Evolutionary conservation across 2,329 filamentous ascomycete species (phyloP), one percentile per base, ranked within the genome.

Genomic region (Claviceps maximensis): DNA sequence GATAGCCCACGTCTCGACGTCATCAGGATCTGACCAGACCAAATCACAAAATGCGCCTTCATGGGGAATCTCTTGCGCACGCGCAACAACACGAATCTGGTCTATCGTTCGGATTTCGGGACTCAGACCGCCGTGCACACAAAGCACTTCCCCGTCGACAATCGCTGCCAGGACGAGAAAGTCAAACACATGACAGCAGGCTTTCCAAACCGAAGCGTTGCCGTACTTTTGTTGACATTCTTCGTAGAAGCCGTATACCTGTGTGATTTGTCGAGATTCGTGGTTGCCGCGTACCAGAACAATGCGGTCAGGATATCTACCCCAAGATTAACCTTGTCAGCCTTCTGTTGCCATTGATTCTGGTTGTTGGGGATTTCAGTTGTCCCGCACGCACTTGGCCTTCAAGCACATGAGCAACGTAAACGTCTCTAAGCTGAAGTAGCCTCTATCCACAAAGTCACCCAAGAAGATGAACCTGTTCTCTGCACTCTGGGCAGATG

Each of bases 131-230:
- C 93, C 93, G 69, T 98, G 93, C 33, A 98, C 93, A 67, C 93
- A 98, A 64, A 98, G 95, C 56, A 98, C 95, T 65, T 96, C 89
- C 63, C 96, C 87, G 65, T 98, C 94, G 62, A 98, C 95, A 59
- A 98, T 95, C 57, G 95, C 94, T 53, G 89, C 93, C 23, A 98
- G 78, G 2, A 94, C 95, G 31, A 98, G 80, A 69, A 95, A 98
- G 69, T 98, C 93, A 68, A 98, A 98, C 72, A 98, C 95, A 67
- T 98, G 93, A 58, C 93, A 98, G 69, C 96, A 98, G 55, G 95
- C 93, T 70, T 98, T 95, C 93, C 93, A 98, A n/a, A 98, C 93
- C 49, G 94, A 96, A 13, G 93, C 89, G 65, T 96, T 97, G 64
- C 93, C 93, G 67, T 98, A 98, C 71, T 98, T 98, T 63, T 93